Evolutionary conservation across 169 alveolate genomes (phyloP).

Genomic region (Sarcocystis neurona): DNA sequence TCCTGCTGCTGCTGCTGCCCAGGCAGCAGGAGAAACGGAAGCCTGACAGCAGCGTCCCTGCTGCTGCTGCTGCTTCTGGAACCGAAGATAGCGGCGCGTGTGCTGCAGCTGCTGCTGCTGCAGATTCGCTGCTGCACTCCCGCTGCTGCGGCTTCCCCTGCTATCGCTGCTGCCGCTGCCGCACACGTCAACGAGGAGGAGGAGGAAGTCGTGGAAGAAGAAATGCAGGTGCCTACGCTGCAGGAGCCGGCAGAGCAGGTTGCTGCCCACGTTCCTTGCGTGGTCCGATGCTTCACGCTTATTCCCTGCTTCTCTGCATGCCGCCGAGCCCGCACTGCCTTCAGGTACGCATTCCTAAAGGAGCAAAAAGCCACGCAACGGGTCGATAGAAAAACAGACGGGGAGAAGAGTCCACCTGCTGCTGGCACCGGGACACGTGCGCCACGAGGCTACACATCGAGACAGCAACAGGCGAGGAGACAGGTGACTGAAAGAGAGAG

Average conservation of each 20-base stretch:
- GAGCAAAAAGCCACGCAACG: neutral
- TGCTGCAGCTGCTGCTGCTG: neutral
- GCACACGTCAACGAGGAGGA: too few relatives aligned
- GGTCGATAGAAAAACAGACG: too few relatives aligned
- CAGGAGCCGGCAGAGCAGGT: too few relatives aligned
- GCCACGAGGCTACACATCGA: too few relatives aligned
- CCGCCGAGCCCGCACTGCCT: constrained; percentile 43
- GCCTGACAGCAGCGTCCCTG: neutral
- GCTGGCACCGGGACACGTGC: too few relatives aligned
- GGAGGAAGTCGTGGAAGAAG: too few relatives aligned
- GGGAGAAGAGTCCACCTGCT: too few relatives aligned
- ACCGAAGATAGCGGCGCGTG: neutral
- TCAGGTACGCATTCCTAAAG: constrained; percentile 46
- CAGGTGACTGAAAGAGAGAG: too few relatives aligned
- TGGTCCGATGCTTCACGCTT: constrained; percentile 53
- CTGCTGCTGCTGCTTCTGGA: neutral
- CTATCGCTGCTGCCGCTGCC: constrained; percentile 15
- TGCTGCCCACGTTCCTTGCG: too few relatives aligned
- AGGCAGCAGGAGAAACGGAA: neutral
- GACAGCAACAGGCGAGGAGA: too few relatives aligned
- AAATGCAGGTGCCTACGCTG: too few relatives aligned
- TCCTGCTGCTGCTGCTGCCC: neutral
- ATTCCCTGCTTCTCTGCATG: constrained; percentile 55
- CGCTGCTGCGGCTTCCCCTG: neutral
- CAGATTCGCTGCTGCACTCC: neutral